Evolutionary conservation across 371 early-diverging fungal species (phyloP).

Genomic region (Mucor plumbeus): DNA sequence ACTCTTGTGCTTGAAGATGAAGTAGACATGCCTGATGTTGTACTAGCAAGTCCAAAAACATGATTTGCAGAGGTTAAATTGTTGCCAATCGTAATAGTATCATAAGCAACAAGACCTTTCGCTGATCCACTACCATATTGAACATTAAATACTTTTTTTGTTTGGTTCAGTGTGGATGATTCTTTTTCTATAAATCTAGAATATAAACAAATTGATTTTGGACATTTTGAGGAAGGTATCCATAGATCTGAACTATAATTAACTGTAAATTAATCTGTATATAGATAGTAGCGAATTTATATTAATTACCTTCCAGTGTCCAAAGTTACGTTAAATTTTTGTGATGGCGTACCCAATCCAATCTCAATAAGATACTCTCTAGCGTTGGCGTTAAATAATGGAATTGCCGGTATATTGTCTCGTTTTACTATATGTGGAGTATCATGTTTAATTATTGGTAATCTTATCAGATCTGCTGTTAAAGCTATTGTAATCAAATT

Average conservation of each 20-base stretch:
- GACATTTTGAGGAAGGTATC: conserved; percentile 43
- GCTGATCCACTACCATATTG: conserved; percentile 48
- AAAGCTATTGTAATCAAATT: neutral
- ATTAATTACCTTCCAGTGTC: conserved; percentile 51
- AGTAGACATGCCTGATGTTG: conserved; percentile 20
- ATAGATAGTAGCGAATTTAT: neutral
- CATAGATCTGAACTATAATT: conserved; percentile 41
- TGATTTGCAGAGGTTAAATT: conserved; percentile 30
- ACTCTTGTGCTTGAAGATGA: conserved; percentile 12
- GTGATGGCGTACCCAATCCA: conserved; percentile 42
- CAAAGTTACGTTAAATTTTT: conserved; percentile 42
- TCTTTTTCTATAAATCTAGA: conserved; percentile 30
- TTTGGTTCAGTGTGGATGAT: conserved; percentile 36
- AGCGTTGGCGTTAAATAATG: conserved; percentile 37
- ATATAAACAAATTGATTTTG: conserved; percentile 29
- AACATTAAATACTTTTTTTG: conserved; percentile 25
- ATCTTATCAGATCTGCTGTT: neutral
- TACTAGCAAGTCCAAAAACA: conserved; percentile 37
- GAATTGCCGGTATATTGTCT: conserved; percentile 16
- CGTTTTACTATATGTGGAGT: conserved; percentile 1
- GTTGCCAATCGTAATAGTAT: conserved; percentile 31
- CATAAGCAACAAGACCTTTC: conserved; percentile 41
- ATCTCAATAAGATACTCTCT: conserved; percentile 40
- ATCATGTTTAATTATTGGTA: conserved; percentile 14
- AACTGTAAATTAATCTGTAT: neutral